Evolutionary conservation across 2,329 filamentous ascomycete species (phyloP), one percentile per base, ranked within the genome.

Genomic region (Xylaria hypoxylon): DNA sequence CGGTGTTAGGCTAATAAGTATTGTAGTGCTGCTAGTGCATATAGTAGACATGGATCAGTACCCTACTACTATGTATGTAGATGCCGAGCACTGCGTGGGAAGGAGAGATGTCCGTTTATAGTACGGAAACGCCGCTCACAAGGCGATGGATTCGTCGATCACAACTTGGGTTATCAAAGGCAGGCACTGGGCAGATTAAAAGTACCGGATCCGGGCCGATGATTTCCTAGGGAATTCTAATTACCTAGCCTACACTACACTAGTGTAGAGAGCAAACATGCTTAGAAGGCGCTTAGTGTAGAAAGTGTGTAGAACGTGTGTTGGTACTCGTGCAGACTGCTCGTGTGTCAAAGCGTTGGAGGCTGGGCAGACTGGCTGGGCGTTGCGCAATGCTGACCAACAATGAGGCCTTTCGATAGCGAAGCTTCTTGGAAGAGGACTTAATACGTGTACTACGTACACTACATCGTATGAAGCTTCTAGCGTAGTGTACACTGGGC

Each of bases 1-100:
- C 19, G 33, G 8, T 24, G 48, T 66, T 63, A 62, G 59, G 59
- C 64, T 66, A 66, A 67, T 44, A n/a, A n/a, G n/a, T n/a, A n/a
- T n/a, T n/a, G n/a, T n/a, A n/a, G n/a, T n/a, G n/a, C n/a, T n/a
- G n/a, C n/a, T n/a, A n/a, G n/a, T n/a, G n/a, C n/a, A n/a, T 22
- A 48, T 13, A 19, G 19, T 45, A 47, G 31, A 47, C 44, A 47
- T 13, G 28, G 15, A 55, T n/a, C 10, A 38, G 35, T 2, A 38
- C 13, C 13, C 11, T 15, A 38, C 35, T 15, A 33, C 31, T 33
- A 8, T 33, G 31, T 8, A 33, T 33, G 35, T 13, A 33, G 45
- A 42, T 19, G 19, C 28, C 35, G 2, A 63, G 15, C 40, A 55
- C 33, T 38, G 45, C 8, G 15, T 48, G 48, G 24, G 42, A 48